Percentiles rank a stretch among this genome's conserved stretches.
Evolutionary conservation across 257 asterid species (phyloP).

Genomic region (Vinca minor): DNA sequence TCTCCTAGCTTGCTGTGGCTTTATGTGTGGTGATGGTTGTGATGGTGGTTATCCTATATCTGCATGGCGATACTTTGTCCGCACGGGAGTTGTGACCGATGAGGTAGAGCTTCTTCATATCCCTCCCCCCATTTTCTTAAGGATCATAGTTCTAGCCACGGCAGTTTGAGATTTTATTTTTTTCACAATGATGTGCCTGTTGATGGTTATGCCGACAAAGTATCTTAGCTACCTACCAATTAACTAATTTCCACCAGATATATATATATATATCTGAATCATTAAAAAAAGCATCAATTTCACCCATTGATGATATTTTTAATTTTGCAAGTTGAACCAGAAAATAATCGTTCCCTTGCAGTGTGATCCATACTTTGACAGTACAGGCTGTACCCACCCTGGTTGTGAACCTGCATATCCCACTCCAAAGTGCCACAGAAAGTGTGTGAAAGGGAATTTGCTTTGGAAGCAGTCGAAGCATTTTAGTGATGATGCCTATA

Average conservation of each 20-base stretch:
- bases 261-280: too few species aligned
- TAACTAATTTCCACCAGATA: too few species aligned
- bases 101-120: slow-evolving; percentile 49
- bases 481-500: slow-evolving; percentile 50
- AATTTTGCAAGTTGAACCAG: not conserved
- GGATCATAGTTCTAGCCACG: too few species aligned
- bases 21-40: slow-evolving; percentile 91
- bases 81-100: slow-evolving; percentile 76
- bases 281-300: too few species aligned
- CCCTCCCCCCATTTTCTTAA: too few species aligned
- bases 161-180: not conserved
- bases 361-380: slow-evolving; percentile 98
- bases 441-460: slow-evolving; percentile 58
- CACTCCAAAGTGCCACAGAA: slow-evolving; percentile 65
- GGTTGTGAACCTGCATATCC: slow-evolving; percentile 92
- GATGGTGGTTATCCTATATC: slow-evolving; percentile 84
- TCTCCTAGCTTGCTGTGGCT: slow-evolving; percentile 88
- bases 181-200: not conserved
- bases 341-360: slow-evolving; percentile 25
- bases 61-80: slow-evolving; percentile 84
- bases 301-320: not conserved
- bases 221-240: too few species aligned
- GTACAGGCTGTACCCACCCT: slow-evolving; percentile 84
- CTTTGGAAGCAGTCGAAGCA: slow-evolving; percentile 74
- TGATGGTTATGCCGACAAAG: too few species aligned